Base-by-base conservation (phyloP, 805 yeast species). In the Candida xiaguanensis region DNA sequence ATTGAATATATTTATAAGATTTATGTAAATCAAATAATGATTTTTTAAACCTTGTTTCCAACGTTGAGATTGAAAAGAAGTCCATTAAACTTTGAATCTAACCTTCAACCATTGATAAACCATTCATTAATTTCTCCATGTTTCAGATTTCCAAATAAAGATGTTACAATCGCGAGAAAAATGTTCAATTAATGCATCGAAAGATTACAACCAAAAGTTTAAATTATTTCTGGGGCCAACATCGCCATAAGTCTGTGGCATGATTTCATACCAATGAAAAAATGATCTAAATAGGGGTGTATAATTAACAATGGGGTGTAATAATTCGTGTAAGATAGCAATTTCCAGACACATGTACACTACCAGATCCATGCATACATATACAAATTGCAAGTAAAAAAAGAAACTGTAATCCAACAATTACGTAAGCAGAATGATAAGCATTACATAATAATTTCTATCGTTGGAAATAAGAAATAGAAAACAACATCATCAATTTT, bases 1-100 rank as follows among this genome's bases (percentile, higher is more conserved):
- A 71, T 26, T 63, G 58, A 4, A 81, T 55, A 2, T 70, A 48
- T 33, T 69, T 70, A 49, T 77, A 70, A 2, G 66, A 53, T 43
- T 76, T 63, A 11, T 63, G 48, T 1, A 67, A 40, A 33, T 58
- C 50, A 3, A 70, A 55, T 12, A 58, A 41, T 1, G 82, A 77
- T 46, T 34, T 46, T 12, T 40, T 41, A 27, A 61, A 47, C 12
- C 42, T 38, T 6, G 51, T 42, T 13, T 48, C 47, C 11, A 44
- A 34, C 3, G 47, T 44, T 25, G 36, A 39, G 2, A 36, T 44
- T 8, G 44, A 37, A 12, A 41, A 40, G 22, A 37, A 47, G 9
- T 37, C 43, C 48, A 45, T 45, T 14, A n/a, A 9, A 4, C 7
- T 9, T 14, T n/a, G 19, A 12, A 3, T 6, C 19, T 32, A 14